phyloP scores from a whole-genome alignment of 768 basidiomycete species.

The Termitomyces sp. region DNA sequence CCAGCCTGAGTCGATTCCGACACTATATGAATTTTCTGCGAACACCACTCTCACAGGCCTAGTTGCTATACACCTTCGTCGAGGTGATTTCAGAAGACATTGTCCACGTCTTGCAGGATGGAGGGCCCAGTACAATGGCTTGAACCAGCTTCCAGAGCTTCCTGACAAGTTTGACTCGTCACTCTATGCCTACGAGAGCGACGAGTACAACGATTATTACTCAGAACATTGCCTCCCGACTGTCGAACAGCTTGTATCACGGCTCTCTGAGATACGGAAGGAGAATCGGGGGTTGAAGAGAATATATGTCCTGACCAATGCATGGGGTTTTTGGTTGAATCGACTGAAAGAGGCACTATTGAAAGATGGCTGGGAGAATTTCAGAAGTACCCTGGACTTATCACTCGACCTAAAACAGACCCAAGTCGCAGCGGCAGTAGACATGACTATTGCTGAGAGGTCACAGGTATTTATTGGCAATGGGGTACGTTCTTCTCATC shows the following conservation, averaged over 20 bases:
- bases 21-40: constrained; percentile 14
- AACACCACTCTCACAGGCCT: constrained; percentile 32
- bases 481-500: constrained; percentile 36
- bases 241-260: constrained; percentile 30
- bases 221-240: constrained; percentile 32
- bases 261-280: constrained; percentile 25
- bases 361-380: constrained; percentile 46
- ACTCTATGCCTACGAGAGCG: constrained; percentile 12
- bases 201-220: constrained; percentile 25
- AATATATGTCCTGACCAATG: constrained; percentile 44
- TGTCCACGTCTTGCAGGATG: constrained; percentile 45
- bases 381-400: constrained; percentile 37
- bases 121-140: constrained; percentile 42
- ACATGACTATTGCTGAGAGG: constrained; percentile 55
- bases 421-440: constrained; percentile 47
- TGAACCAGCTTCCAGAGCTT: constrained; percentile 38
- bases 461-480: constrained; percentile 61
- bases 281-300: constrained; percentile 21
- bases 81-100: constrained; percentile 54
- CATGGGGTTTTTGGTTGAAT: constrained; percentile 36
- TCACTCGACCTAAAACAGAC: constrained; percentile 39
- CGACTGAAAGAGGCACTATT: constrained; percentile 31
- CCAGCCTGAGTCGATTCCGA: constrained; percentile 25
- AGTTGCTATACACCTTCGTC: constrained; percentile 49
- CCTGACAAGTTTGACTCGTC: constrained; percentile 36